Conservation (phyloP, 2,329 filamentous ascomycete species). For the Madurella fahalii region DNA sequence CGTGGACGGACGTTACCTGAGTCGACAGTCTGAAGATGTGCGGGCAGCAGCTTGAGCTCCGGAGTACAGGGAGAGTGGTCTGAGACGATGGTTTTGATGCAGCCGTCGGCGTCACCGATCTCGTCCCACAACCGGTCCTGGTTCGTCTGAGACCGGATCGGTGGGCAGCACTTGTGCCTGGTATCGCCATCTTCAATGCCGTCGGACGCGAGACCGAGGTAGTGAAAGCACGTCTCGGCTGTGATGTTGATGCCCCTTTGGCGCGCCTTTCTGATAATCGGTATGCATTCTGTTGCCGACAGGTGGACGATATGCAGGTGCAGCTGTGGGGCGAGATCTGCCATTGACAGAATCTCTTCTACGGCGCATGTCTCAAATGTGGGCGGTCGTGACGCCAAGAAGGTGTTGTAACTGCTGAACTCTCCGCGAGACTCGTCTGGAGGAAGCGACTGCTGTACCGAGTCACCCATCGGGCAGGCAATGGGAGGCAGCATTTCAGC, state of each 20-base stretch:
- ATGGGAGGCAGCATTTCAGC: constrained; percentile 97
- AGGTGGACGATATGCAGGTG: constrained; percentile 92
- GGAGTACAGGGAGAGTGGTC: constrained; percentile 97
- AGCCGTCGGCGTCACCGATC: constrained; percentile 64
- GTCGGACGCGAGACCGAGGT: constrained; percentile 80
- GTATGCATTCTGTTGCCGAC: constrained; percentile 83
- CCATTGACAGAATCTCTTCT: constrained; percentile 76
- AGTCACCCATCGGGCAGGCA: constrained; percentile 72
- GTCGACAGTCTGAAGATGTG: constrained; percentile 48
- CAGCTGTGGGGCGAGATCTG: constrained; percentile 73
- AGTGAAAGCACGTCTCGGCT: constrained; percentile 94
- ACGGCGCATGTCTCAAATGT: constrained; percentile 90
- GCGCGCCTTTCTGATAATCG: constrained; percentile 70
- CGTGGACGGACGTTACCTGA: constrained; percentile 20
- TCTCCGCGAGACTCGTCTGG: constrained; percentile 68
- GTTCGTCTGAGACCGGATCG: constrained; percentile 77
- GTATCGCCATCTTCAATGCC: constrained; percentile 81
- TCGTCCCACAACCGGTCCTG: constrained; percentile 86
- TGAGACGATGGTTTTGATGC: constrained; percentile 87
- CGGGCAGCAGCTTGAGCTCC: constrained; percentile 81
- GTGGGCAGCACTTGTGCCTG: constrained; percentile 90
- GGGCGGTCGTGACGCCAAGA: constrained; percentile 84
- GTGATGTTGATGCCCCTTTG: constrained; percentile 76
- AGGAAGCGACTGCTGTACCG: constrained; percentile 64
- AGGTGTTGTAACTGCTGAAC: constrained; percentile 77